Conservation (phyloP, 108 stramenopile species). For the Pelagomonas calceolata region DNA sequence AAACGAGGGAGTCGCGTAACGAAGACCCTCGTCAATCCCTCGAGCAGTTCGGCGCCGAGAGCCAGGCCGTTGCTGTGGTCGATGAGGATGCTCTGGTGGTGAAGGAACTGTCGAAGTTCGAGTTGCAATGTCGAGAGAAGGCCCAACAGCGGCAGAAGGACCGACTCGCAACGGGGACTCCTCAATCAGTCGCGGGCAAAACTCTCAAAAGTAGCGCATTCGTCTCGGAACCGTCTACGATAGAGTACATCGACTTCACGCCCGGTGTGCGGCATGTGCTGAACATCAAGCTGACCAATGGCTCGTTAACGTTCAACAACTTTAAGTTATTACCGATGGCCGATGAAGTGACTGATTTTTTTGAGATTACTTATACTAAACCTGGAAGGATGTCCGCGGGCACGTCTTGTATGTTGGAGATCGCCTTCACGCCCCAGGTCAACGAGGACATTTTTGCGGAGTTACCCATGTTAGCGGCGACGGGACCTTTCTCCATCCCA, state of each 20-base stretch:
- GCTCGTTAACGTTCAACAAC: slow-evolving; percentile 45
- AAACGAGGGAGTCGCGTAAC: too few species aligned
- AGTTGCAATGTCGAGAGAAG: slow-evolving; percentile 18
- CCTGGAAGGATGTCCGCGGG: slow-evolving; percentile 52
- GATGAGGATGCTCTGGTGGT: slow-evolving; percentile 2
- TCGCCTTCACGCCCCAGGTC: slow-evolving; percentile 41
- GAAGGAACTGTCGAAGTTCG: slow-evolving; percentile 21
- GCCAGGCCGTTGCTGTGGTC: slow-evolving; percentile 5
- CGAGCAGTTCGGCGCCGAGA: neutral
- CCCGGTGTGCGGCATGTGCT: slow-evolving; percentile 29
- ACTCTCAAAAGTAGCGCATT: slow-evolving; percentile 11
- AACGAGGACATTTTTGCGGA: slow-evolving; percentile 32
- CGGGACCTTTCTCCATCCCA: slow-evolving; percentile 41
- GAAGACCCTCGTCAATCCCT: too few species aligned
- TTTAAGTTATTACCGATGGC: slow-evolving; percentile 32
- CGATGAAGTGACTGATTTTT: slow-evolving; percentile 38
- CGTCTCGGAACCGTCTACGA: neutral
- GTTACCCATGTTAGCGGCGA: slow-evolving; percentile 30
- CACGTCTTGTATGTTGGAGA: slow-evolving; percentile 30
- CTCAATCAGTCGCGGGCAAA: slow-evolving; percentile 38
- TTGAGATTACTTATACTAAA: slow-evolving; percentile 33
- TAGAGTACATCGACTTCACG: slow-evolving; percentile 40
- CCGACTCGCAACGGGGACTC: slow-evolving; percentile 17
- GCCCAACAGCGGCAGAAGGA: slow-evolving; percentile 26
- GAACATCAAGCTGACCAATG: slow-evolving; percentile 36